Evolutionary conservation across 2,329 filamentous ascomycete genomes (phyloP), one percentile per base, ranked within the genome.

Genomic region (Fusarium dlaminii): DNA sequence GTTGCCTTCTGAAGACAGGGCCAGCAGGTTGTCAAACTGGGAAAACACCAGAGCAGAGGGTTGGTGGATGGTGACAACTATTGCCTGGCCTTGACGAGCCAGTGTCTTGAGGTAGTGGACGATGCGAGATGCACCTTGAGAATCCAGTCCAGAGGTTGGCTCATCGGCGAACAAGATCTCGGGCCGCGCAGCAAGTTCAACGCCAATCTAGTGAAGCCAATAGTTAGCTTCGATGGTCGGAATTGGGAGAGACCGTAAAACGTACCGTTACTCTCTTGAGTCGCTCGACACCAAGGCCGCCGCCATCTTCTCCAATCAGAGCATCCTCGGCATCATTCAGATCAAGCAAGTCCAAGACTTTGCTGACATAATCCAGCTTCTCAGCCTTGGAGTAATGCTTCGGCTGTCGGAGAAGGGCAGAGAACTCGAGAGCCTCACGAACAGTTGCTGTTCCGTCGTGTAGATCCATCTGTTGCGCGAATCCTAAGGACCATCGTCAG

Each of bases 61-160:
- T 18, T 55, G 34, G 6, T 55, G 51, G 6, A 55, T 55, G 7
- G 51, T 55, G 20, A 55, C 51, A 17, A 55, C 36, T 10, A 55
- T 39, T 30, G 51, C 51, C 20, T 55, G 51, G 4, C 51, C 51
- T 39, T 55, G 36, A 14, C 36, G 51, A 18, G 51, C 36, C 2
- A 55, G 51, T n/a, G 34, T 29, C 36, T 55, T 55, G 11, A 55
- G 51, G 18, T 55, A 55, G 6, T 55, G 36, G 8, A 55, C 51
- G 1, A 55, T 55, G 7, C 36, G 34, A n/a, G 51, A 37, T 30
- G 36, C 36, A 6, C 51, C 51, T n/a, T 55, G 34, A 12, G 51
- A 55, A 1, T 55, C 36, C 0, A 55, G 24, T 3, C 51, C 51
- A 0, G 51, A 55, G 5, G 51, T 55, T 40, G 36, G 34, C 8